These are phyloP conservation scores for Ceratobasidium sp. DNA, from an alignment of 1,284 basidiomycete genomes.

Conservation along the genomic window DNA sequence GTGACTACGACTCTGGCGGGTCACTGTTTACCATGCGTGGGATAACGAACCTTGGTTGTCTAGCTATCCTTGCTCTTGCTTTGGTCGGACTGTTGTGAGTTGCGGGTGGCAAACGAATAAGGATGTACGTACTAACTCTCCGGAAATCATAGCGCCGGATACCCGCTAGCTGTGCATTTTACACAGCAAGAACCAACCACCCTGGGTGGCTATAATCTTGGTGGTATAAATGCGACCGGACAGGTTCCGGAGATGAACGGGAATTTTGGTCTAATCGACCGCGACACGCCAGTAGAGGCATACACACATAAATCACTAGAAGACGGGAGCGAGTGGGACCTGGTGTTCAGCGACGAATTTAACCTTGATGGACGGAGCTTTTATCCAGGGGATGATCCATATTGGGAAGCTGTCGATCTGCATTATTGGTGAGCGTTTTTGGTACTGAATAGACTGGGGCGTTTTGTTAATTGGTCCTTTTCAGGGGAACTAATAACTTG, in stretches of 20 bases:
- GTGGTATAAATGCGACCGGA: constrained; percentile 66
- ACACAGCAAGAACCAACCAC: constrained; percentile 53
- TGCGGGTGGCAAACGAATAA: not conserved
- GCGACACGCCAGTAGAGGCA: constrained; percentile 70
- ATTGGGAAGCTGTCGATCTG: constrained; percentile 83
- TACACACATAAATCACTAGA: constrained; percentile 55
- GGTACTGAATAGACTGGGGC: not conserved
- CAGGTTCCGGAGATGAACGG: constrained; percentile 75
- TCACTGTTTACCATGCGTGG: constrained; percentile 80
- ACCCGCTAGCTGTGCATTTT: constrained; percentile 58
- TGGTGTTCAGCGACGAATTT: constrained; percentile 64
- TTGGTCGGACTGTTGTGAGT: constrained; percentile 81
- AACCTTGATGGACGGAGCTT: constrained; percentile 74
- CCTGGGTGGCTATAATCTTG: constrained; percentile 65
- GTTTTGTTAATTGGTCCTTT: not conserved
- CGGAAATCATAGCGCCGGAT: constrained; percentile 57
- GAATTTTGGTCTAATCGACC: constrained; percentile 80
- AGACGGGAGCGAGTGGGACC: constrained; percentile 57
- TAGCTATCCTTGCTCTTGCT: constrained; percentile 71
- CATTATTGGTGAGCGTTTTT: constrained; percentile 72
- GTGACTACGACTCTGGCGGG: constrained; percentile 71
- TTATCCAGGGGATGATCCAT: constrained; percentile 72
- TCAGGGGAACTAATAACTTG: constrained; percentile 54
- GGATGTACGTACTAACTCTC: not conserved
- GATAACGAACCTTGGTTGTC: constrained; percentile 81